These are phyloP conservation scores for Annona squamosa DNA, from an alignment of 164 flowering plant genomes.

Conservation along the genomic window DNA sequence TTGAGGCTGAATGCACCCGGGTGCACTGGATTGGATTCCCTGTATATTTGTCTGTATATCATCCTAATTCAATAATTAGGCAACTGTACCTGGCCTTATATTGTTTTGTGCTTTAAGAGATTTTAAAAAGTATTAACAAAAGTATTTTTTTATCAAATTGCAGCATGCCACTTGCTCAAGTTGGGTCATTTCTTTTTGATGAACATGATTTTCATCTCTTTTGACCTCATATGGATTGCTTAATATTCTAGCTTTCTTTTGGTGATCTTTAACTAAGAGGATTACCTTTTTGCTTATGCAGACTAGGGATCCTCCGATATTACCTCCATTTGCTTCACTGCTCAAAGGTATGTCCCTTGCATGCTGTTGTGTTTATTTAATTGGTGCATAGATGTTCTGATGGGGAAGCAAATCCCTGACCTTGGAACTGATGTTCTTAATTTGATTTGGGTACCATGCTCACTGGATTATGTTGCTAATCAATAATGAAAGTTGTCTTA, in stretches of 20 bases:
- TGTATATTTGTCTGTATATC: not conserved
- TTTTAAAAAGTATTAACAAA: not conserved
- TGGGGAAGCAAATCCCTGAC: not conserved
- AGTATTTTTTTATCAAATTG: not conserved
- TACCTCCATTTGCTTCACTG: constrained; percentile 59
- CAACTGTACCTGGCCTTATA: not conserved
- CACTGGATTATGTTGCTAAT: not conserved
- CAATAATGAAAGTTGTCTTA: not conserved
- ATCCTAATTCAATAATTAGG: not conserved
- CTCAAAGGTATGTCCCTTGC: constrained; percentile 36
- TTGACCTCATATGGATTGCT: not conserved
- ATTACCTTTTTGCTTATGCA: constrained; percentile 25
- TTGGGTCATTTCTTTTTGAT: not conserved
- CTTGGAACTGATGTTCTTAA: not conserved
- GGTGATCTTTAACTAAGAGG: not conserved
- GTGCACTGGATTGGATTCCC: too few species aligned
- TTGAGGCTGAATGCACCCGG: too few species aligned
- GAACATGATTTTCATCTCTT: not conserved
- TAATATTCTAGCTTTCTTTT: not conserved
- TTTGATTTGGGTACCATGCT: not conserved
- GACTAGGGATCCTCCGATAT: constrained; percentile 61
- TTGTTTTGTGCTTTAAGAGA: not conserved
- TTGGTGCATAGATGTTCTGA: not conserved
- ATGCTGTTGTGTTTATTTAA: not conserved
- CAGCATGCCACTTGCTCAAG: not conserved